Base-by-base conservation (phyloP, 2,329 filamentous ascomycete genomes). In the Alternaria panax region DNA sequence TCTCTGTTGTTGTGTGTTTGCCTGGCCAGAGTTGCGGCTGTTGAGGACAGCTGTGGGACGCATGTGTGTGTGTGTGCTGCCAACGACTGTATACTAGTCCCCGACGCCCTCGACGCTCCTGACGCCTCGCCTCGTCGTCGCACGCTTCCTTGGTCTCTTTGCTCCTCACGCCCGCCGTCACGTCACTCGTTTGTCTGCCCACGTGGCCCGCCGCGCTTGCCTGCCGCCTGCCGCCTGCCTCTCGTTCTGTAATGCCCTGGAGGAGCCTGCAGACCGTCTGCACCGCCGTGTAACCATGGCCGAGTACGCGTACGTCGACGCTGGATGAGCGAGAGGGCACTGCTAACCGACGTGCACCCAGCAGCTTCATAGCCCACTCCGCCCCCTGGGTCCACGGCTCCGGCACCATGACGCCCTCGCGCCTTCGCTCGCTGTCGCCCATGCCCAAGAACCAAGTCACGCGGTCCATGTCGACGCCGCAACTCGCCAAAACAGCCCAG, bases 401-500 rank as follows among this genome's bases (percentile, higher is more conserved):
- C 30, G 74, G 73, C 62, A 72, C 67, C 66, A 72, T 76, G 67
- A 75, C 74, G 9, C 73, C 73, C 42, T 76, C 74, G 36, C 73
- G 73, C 43, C 67, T 77, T 40, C 76, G 76, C 58, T 76, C 76
- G 42, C 62, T 78, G 41, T 72, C 74, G 28, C 72, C 75, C 41
- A 72, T 71, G 55, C 73, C 74, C 28, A 73, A 69, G 66, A 78
- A 77, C 61, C 71, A 76, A 53, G 70, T 79, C 63, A 76, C 73
- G 50, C 73, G 77, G 36, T 78, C 76, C 18, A 71, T 75, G 30
- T 79, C 76, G 16, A 74, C 75, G 12, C 75, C 76, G 3, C 74
- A 78, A 14, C 73, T 79, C 51, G 63, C 65, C 54, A 75, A 66
- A 59, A 57, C 70, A 18, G 67, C 71, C 55, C 66, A 64, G 46